Percentiles rank a stretch among this genome's conserved stretches.
Evolutionary conservation across 352 stramenopile species (phyloP).

Genomic region (Pythium dissotocum): DNA sequence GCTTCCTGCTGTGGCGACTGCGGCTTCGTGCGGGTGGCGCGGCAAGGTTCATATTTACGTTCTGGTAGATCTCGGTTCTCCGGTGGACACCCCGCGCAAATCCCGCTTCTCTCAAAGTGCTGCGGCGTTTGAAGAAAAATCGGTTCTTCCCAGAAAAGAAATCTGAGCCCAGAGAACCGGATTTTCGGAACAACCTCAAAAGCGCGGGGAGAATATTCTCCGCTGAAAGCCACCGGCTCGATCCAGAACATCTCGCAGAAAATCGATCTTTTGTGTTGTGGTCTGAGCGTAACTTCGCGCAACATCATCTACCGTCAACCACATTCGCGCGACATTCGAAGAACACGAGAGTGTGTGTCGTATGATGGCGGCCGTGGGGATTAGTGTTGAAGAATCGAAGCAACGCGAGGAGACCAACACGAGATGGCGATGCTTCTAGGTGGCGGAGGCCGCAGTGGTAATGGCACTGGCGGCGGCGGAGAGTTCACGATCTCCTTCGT

Average conservation of each 20-base stretch:
- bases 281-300: neutral
- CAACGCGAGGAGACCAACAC: neutral
- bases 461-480: constrained; percentile 19
- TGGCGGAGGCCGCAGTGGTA: neutral
- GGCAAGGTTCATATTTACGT: constrained; percentile 15
- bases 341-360: constrained; percentile 21
- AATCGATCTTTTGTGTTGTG: constrained; percentile 17
- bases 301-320: constrained; percentile 4
- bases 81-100: constrained; percentile 16
- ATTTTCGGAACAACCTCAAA: constrained; percentile 10
- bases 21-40: constrained; percentile 7
- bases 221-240: neutral
- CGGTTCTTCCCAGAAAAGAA: constrained; percentile 24
- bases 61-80: constrained; percentile 12
- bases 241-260: constrained; percentile 13
- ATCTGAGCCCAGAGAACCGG: constrained; percentile 7
- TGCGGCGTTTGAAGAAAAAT: constrained; percentile 22
- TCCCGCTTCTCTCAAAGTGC: neutral
- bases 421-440: constrained; percentile 32
- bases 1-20: constrained; percentile 13
- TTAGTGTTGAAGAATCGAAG: constrained; percentile 26
- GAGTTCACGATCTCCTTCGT: constrained; percentile 83
- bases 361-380: constrained; percentile 2
- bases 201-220: constrained; percentile 18
- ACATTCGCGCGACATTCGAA: constrained; percentile 9